Percentiles rank a stretch among this genome's conserved stretches.
These are phyloP conservation scores for Rubroshorea leprosula DNA, from an alignment of 345 rosid genomes.

Conservation along the genomic window DNA sequence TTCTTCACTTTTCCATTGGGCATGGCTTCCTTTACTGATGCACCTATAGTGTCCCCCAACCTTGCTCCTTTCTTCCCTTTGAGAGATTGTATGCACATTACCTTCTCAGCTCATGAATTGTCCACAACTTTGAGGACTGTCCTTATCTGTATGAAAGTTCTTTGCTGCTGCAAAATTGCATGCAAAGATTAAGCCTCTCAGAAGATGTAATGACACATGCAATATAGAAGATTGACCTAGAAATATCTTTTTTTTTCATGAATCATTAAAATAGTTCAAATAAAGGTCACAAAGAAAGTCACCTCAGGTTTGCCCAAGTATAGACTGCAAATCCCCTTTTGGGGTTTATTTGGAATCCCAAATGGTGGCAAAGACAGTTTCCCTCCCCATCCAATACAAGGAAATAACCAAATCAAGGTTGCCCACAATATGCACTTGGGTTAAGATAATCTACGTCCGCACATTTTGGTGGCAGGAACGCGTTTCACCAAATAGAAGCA, in stretches of 20 bases:
- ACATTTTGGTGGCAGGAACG: neutral
- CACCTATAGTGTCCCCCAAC: slow-evolving; percentile 75
- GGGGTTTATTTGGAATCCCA: neutral
- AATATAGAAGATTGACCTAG: neutral
- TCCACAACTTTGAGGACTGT: slow-evolving; percentile 81
- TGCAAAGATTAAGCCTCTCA: neutral
- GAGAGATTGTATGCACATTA: slow-evolving; percentile 81
- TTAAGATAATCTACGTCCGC: neutral
- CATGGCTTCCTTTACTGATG: slow-evolving; percentile 85
- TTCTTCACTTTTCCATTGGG: slow-evolving; percentile 95
- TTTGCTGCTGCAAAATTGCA: slow-evolving; percentile 38
- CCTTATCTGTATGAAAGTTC: slow-evolving; percentile 92
- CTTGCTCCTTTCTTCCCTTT: slow-evolving; percentile 76
- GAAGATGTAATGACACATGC: neutral
- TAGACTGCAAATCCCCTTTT: neutral
- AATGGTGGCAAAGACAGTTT: neutral
- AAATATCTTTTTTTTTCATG: too few species aligned
- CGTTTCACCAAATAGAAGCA: too few species aligned
- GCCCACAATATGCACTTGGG: neutral
- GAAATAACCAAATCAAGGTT: neutral
- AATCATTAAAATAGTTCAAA: too few species aligned
- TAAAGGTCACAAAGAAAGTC: too few species aligned
- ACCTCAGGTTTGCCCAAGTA: too few species aligned
- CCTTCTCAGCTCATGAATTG: slow-evolving; percentile 87
- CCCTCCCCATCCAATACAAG: neutral